Evolutionary conservation across 768 basidiomycete species (phyloP).

Genomic region (Kwoniella dendrophila): DNA sequence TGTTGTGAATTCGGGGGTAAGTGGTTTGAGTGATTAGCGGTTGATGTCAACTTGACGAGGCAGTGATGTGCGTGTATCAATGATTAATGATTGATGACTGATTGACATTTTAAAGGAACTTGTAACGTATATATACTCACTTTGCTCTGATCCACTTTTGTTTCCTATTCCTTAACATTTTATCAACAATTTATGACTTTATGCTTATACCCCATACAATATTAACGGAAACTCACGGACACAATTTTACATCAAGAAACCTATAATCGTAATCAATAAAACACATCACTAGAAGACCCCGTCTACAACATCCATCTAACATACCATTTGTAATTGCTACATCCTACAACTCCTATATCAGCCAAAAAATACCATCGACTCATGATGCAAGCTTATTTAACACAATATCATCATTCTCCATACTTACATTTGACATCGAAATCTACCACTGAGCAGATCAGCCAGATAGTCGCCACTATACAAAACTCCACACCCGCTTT

Average conservation of each 20-base stretch:
- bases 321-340: no score
- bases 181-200: no score
- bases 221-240: no score
- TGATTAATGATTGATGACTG: neutral
- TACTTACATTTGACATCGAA: no score
- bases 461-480: no score
- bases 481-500: no score
- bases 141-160: neutral
- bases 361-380: no score
- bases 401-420: no score
- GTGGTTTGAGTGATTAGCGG: neutral
- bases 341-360: no score
- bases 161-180: neutral
- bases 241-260: neutral
- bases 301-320: neutral
- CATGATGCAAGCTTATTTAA: no score
- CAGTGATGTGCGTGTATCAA: constrained; percentile 1
- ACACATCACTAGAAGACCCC: neutral
- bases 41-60: neutral
- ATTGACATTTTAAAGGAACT: neutral
- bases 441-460: no score
- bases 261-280: neutral
- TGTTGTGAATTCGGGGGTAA: neutral
- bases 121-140: neutral
- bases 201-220: no score